phyloP scores from a whole-genome alignment of 352 stramenopile genomes.

The Albugo laibachii region DNA sequence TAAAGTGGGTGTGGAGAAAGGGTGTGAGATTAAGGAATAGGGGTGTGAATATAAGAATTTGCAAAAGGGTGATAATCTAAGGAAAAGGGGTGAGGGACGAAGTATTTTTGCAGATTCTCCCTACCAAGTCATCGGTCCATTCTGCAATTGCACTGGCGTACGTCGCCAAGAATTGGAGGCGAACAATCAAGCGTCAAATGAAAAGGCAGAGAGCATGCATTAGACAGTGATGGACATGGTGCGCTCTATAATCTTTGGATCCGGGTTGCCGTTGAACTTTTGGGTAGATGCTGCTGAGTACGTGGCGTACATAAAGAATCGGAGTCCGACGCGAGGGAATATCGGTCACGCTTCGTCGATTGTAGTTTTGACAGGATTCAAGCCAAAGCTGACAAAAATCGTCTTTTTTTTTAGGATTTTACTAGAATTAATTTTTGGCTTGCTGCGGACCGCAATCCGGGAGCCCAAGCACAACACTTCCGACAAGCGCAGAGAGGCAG shows the following conservation, averaged over 20 bases:
- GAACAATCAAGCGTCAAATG: not conserved
- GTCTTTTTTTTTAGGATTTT: no score
- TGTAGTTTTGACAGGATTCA: not conserved
- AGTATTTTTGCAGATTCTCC: no score
- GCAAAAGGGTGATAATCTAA: no score
- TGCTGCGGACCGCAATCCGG: not conserved
- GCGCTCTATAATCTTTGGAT: slow-evolving; percentile 2
- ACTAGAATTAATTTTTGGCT: slow-evolving; percentile 5
- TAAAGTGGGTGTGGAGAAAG: no score
- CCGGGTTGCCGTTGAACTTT: slow-evolving; percentile 2
- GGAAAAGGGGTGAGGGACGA: no score
- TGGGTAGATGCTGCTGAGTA: slow-evolving; percentile 5
- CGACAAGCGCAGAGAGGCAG: not conserved
- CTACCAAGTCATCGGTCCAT: not conserved
- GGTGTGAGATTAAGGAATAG: no score
- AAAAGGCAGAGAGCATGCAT: not conserved
- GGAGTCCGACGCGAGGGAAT: slow-evolving; percentile 3
- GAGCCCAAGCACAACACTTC: not conserved
- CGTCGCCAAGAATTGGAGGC: not conserved
- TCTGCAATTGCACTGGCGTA: not conserved
- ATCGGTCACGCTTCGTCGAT: not conserved
- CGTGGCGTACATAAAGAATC: slow-evolving; percentile 1
- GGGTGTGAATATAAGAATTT: no score
- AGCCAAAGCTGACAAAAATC: not conserved
- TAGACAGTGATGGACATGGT: not conserved